These are phyloP conservation scores for Cercospora beticola DNA, from an alignment of 2,329 filamentous ascomycete genomes.

Conservation along the genomic window DNA sequence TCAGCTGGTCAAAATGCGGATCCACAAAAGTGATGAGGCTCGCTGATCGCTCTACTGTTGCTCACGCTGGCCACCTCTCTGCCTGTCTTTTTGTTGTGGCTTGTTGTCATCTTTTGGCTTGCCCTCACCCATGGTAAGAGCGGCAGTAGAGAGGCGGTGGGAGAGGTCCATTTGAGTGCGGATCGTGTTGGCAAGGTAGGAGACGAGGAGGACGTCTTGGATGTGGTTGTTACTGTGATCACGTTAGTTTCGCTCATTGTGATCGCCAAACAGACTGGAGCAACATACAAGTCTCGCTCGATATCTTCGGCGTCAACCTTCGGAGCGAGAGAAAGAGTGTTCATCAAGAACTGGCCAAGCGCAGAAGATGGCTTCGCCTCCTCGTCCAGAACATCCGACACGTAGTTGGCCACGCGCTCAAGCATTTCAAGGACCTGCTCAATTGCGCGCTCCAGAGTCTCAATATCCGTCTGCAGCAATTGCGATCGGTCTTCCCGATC, in stretches of 20 bases:
- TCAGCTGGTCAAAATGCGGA: not conserved
- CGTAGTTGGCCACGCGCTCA: slow-evolving; percentile 87
- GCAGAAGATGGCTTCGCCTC: slow-evolving; percentile 85
- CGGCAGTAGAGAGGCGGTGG: slow-evolving; percentile 77
- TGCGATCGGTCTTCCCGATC: slow-evolving; percentile 73
- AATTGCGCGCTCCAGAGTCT: slow-evolving; percentile 79
- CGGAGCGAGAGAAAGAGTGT: slow-evolving; percentile 85
- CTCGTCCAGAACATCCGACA: slow-evolving; percentile 91
- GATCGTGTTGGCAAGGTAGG: slow-evolving; percentile 97
- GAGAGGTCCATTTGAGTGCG: slow-evolving; percentile 98
- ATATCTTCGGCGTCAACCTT: slow-evolving; percentile 91
- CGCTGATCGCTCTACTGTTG: slow-evolving; percentile 29
- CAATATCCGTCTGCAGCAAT: slow-evolving; percentile 80
- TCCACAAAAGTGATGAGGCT: not conserved
- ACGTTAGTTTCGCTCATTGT: not conserved
- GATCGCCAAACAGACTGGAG: not conserved
- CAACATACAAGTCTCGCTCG: slow-evolving; percentile 81
- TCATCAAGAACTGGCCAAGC: slow-evolving; percentile 91
- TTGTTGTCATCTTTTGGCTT: slow-evolving; percentile 26
- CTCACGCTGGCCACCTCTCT: slow-evolving; percentile 28
- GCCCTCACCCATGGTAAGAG: slow-evolving; percentile 48
- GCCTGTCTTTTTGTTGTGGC: slow-evolving; percentile 26
- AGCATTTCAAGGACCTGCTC: slow-evolving; percentile 87
- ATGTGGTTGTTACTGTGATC: slow-evolving; percentile 88
- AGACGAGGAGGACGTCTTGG: slow-evolving; percentile 97